phyloP scores from a whole-genome alignment of 345 rosid species.

The Brassica cretica region DNA sequence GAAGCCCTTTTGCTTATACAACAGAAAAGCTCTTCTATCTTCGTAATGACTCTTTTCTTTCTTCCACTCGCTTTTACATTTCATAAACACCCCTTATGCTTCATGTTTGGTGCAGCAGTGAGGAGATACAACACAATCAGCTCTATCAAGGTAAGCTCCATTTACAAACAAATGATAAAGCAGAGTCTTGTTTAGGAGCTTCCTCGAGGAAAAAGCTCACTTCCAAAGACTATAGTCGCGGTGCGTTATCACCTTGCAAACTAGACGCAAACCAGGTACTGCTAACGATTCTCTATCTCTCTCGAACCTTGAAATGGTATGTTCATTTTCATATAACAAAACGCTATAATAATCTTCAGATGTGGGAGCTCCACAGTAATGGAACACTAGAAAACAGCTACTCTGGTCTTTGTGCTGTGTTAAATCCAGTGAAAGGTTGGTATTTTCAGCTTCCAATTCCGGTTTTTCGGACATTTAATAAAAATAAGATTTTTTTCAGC shows the following conservation, averaged over 20 bases:
- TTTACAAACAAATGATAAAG: constrained; percentile 52
- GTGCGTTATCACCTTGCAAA: constrained; percentile 68
- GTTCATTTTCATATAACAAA: neutral
- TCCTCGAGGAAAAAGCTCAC: constrained; percentile 67
- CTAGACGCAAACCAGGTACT: constrained; percentile 79
- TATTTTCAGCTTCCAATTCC: too few relatives aligned
- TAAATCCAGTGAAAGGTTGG: constrained; percentile 58
- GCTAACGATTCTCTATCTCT: neutral
- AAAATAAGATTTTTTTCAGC: too few relatives aligned
- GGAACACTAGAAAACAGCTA: constrained; percentile 73
- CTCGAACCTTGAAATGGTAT: neutral
- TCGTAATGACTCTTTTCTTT: constrained; percentile 42
- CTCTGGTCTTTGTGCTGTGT: constrained; percentile 79
- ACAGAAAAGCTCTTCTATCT: constrained; percentile 51
- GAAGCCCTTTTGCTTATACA: constrained; percentile 66
- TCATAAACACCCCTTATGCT: neutral
- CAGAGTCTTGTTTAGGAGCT: constrained; percentile 71
- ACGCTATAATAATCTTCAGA: constrained; percentile 41
- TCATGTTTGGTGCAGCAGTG: constrained; percentile 50
- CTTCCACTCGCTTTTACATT: constrained; percentile 1
- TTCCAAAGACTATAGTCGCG: constrained; percentile 58
- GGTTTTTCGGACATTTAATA: too few relatives aligned
- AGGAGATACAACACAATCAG: constrained; percentile 44
- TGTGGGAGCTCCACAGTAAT: constrained; percentile 74
- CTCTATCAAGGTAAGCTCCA: constrained; percentile 48